Percentiles rank a stretch among this genome's conserved stretches.
Conservation (phyloP, 495 filamentous ascomycete species). For the Penicillium bovifimosum region DNA sequence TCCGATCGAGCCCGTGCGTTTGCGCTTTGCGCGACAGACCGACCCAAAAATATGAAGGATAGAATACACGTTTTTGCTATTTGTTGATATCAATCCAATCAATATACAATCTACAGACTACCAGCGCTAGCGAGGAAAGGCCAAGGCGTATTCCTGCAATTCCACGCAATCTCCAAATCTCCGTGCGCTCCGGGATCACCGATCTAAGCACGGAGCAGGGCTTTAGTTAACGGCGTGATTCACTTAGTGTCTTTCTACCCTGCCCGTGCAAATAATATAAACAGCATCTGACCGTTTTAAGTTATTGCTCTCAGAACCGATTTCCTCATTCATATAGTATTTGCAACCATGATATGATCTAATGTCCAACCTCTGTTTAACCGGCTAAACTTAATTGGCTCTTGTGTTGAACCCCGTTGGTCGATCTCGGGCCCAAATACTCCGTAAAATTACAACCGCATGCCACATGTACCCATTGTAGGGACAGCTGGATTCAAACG, state of each 20-base stretch:
- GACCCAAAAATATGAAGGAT: neutral
- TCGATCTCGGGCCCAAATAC: neutral
- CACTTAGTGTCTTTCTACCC: neutral
- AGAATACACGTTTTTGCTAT: neutral
- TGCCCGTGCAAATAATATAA: neutral
- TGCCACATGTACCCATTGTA: too few relatives aligned
- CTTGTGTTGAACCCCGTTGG: too few relatives aligned
- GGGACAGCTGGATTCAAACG: too few relatives aligned
- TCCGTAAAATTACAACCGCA: neutral
- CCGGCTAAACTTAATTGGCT: too few relatives aligned
- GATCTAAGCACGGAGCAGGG: neutral
- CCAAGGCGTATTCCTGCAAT: slow-evolving; percentile 1
- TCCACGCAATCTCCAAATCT: slow-evolving; percentile 17
- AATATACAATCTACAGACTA: neutral
- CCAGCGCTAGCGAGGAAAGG: neutral
- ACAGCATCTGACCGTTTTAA: neutral
- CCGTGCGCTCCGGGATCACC: slow-evolving; percentile 5
- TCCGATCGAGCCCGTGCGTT: slow-evolving; percentile 12
- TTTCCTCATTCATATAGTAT: neutral
- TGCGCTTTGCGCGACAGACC: neutral
- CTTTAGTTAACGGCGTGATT: too few relatives aligned
- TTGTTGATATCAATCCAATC: neutral
- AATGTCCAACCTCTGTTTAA: too few relatives aligned
- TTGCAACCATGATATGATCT: neutral
- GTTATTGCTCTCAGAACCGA: neutral